Evolutionary conservation across 164 flowering plant species (phyloP), one percentile per base, ranked within the genome.

Genomic region (Vitis cinerea): DNA sequence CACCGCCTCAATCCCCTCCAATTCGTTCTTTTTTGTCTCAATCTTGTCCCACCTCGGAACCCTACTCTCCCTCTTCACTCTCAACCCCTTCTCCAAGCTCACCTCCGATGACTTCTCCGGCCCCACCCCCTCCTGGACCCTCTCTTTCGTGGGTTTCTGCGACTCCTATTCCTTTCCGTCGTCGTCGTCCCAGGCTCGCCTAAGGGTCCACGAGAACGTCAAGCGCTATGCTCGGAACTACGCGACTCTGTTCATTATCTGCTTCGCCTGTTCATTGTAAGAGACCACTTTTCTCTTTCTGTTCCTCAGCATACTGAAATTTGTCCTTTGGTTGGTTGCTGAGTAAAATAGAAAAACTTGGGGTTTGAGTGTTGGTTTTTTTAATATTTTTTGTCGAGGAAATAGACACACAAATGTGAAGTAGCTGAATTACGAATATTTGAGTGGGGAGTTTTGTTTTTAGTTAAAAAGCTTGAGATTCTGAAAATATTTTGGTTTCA

Each of bases 21-120:
- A 67, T 66, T 9, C 79, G 56, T 11, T 77, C 29, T 15, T 74
- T 16, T 63, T 74, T 61, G 62, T 60, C 17, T 61, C 82, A 16
- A 15, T 79, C 47, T 75, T 85, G 71, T 83, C 86, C 3, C 59
- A 66, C 51, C 8, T 83, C 9, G 65, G 59, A 51, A 88, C 86
- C 59, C 56, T 90, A 7, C 55, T 82, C 62, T 92, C 98, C 19
- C 84, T 94, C 70, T 50, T 88, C 77, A 88, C 96, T 9, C 70
- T 92, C 70, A 94, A 90, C 66, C 98, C 97, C 9, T 83, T 94
- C 63, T 59, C 98, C 51, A 94, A 92, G 84, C 91, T 94, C 83
- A 73, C 90, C 16, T 50, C 83, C 51, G 85, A 83, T 3, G 98
- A 94, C 59, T 85, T 90, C 80, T 29, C 87, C 67, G 82, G 79